Conservation (phyloP, 2,329 filamentous ascomycete genomes). For the Periconia digitata region DNA sequence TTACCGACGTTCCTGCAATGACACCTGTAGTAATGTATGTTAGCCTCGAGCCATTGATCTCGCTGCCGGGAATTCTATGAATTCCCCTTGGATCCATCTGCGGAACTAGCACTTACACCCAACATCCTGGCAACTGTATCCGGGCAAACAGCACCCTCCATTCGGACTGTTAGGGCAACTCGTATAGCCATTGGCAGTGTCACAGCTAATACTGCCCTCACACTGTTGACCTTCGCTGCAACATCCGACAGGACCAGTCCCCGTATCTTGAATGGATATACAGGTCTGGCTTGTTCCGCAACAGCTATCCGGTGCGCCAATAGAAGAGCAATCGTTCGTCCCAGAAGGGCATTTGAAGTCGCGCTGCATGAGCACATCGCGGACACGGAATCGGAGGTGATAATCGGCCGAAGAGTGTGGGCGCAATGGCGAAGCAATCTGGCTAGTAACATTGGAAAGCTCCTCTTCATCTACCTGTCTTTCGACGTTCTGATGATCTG, state of each 20-base stretch:
- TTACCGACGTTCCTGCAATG: constrained; percentile 30
- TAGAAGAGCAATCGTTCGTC: constrained; percentile 64
- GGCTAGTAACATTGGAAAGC: constrained; percentile 20
- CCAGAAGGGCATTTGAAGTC: constrained; percentile 67
- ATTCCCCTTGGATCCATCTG: not conserved
- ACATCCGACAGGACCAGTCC: constrained; percentile 71
- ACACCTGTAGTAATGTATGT: constrained; percentile 22
- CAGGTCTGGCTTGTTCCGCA: constrained; percentile 69
- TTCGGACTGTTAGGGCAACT: constrained; percentile 66
- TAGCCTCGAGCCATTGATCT: not conserved
- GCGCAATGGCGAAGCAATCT: not conserved
- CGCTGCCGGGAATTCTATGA: constrained; percentile 3
- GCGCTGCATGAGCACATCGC: constrained; percentile 52
- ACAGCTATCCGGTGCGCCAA: constrained; percentile 71
- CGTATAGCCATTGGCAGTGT: constrained; percentile 58
- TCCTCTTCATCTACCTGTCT: constrained; percentile 10
- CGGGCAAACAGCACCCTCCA: constrained; percentile 75
- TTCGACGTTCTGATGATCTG: constrained; percentile 11
- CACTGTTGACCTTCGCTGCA: constrained; percentile 69
- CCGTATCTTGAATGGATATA: constrained; percentile 63
- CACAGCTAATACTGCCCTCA: constrained; percentile 65
- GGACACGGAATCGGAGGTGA: constrained; percentile 41
- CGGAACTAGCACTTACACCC: constrained; percentile 62
- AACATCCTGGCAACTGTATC: constrained; percentile 67
- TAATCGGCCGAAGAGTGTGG: constrained; percentile 30